phyloP scores from a whole-genome alignment of 2,329 filamentous ascomycete species.

The Thielaviopsis populi region DNA sequence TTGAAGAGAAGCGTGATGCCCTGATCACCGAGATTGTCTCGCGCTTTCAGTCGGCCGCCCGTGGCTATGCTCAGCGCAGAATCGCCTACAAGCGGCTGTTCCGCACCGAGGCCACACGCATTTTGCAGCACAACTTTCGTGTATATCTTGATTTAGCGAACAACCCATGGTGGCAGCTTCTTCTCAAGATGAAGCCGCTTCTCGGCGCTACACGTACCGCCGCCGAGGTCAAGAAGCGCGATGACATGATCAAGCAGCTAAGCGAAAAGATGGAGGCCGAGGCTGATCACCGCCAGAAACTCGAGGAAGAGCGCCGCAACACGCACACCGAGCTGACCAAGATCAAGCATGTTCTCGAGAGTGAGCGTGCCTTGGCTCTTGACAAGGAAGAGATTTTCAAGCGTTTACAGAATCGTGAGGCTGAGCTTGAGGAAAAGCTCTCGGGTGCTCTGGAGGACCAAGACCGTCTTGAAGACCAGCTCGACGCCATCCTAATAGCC shows the following conservation, averaged over 20 bases:
- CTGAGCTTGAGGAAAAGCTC: conserved; percentile 84
- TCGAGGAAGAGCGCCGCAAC: conserved; percentile 84
- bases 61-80: conserved; percentile 77
- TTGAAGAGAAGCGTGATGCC: conserved; percentile 88
- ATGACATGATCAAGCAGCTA: conserved; percentile 81
- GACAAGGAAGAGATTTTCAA: conserved; percentile 99
- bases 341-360: conserved; percentile 88
- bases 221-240: conserved; percentile 83
- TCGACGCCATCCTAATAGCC: conserved; percentile 74
- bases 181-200: conserved; percentile 87
- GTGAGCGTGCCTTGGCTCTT: conserved; percentile 82
- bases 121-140: conserved; percentile 89
- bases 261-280: conserved; percentile 73
- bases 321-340: conserved; percentile 75
- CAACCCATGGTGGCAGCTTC: conserved; percentile 95
- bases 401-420: conserved; percentile 79
- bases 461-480: conserved; percentile 80
- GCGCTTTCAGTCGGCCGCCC: conserved; percentile 78
- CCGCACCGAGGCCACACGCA: conserved; percentile 80
- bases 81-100: conserved; percentile 88
- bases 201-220: conserved; percentile 84
- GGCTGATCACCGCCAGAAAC: conserved; percentile 53
- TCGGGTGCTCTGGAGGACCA: conserved; percentile 86
- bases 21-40: conserved; percentile 90
- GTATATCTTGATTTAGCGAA: conserved; percentile 79